Base-by-base conservation (phyloP, 805 yeast species). In the Starmerella geochares region DNA sequence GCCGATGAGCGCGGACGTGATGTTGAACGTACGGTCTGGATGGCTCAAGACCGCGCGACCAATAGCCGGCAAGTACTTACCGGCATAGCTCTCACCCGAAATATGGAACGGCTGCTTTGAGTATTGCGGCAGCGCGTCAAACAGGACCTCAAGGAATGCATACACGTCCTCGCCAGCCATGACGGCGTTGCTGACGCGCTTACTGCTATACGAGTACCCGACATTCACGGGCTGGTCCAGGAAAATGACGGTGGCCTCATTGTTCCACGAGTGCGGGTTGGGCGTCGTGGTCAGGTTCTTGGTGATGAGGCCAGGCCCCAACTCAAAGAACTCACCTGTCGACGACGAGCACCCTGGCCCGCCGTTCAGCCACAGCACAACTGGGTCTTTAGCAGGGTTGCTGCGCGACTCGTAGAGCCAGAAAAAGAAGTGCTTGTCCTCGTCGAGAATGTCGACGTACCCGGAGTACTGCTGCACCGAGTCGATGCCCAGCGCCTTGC, bases 271-370 rank as follows among this genome's bases (percentile, higher is more conserved):
- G 69, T 79, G 69, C 28, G 94, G 94, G 69, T 90, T 90, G 66
- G 68, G 71, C 21, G 92, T 90, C 60, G 81, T 79, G 58, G 83
- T 69, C 49, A 79, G 67, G 49, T 81, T 76, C 58, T 79, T 79
- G 63, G 77, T 77, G 55, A 90, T 80, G 14, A 83, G 74, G 1
- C 95, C 77, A 9, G 97, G 95, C 23, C 98, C 97, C 60, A 88
- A 74, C 67, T 92, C 97, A 60, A 90, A 88, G 64, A 90, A 82
- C 56, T 88, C 73, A 16, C 97, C 97, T 16, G 94, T 85, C 64
- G 86, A 69, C 1, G 95, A 84, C 0, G 95, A 85, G 66, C 96
- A 88, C n/a, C 96, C 96, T 44, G 96, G 96, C 11, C 96, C 96
- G 55, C 96, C 96, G 65, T 90, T 88, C 62, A 90, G 72, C 96